Evolutionary conservation across 192 early-diverging fungal species (phyloP), one percentile per base, ranked within the genome.

Genomic region (Backusella luteola): DNA sequence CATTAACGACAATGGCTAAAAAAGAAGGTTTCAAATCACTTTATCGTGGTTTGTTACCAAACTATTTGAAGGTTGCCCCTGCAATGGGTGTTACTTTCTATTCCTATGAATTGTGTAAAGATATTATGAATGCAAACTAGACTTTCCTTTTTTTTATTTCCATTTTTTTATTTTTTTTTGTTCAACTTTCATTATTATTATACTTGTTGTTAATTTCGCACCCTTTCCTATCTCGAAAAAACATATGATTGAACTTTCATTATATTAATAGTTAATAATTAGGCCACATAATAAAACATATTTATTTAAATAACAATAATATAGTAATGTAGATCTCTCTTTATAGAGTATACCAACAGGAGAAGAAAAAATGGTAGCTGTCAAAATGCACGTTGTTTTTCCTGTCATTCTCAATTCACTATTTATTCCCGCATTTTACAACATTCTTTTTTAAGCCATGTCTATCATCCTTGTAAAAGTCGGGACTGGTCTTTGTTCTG

Each of bases 11-110:
- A 26, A 84, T 84, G 83, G 77, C 92, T 63, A 81, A 84, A 59
- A 86, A 89, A 29, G 94, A 94, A 71, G 94, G 94, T 56, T 70
- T 91, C 6, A 80, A 84, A 15, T 93, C 92, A 9, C 80, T 93
- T 32, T 94, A 94, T 79, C 89, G 90, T 46, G 94, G 94, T 29
- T 85, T 94, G 78, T 82, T 93, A 44, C 93, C 94, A 29, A 96
- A 96, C 78, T 93, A 94, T 79, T 79, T 96, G 38, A 96, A 96
- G 78, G 93, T 96, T 3, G 93, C 91, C 0, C 94, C 94, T 21
- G 94, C 93, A 14, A 94, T 94, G 66, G 91, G 91, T 73, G 91
- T 96, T 44, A 92, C 91, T 66, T 94, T 96, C 84, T 90, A 91
- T 76, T 90, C 92, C 15, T 94, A 96, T 67, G 94, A 96, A 77